Percentiles rank a stretch among this genome's conserved stretches.
These are phyloP conservation scores for Sisymbrium irio DNA, from an alignment of 345 rosid genomes.

Conservation along the genomic window DNA sequence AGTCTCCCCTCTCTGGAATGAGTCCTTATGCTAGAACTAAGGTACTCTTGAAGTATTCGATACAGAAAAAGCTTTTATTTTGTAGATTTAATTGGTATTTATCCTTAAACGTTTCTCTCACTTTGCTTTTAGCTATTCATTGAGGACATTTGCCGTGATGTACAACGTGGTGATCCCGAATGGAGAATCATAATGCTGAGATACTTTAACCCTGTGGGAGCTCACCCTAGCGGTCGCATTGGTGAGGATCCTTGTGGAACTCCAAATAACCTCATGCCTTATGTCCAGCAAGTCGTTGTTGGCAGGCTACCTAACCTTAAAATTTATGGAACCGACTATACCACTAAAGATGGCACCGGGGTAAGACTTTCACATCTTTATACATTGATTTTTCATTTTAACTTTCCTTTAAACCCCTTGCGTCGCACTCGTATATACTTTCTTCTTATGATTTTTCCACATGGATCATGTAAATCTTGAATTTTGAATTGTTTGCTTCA, in stretches of 20 bases:
- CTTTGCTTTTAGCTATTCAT: conserved; percentile 71
- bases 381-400: not conserved
- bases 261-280: conserved; percentile 99
- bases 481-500: conserved; percentile 2
- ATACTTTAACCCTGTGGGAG: conserved; percentile 98
- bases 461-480: conserved; percentile 3
- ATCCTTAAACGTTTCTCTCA: not conserved
- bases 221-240: conserved; percentile 87
- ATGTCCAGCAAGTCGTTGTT: conserved; percentile 95
- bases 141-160: conserved; percentile 90
- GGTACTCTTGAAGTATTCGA: conserved; percentile 39
- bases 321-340: conserved; percentile 82
- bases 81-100: not conserved
- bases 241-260: conserved; percentile 97
- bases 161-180: conserved; percentile 60
- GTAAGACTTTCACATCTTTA: conserved; percentile 44
- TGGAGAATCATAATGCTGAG: conserved; percentile 94
- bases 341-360: conserved; percentile 94
- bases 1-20: conserved; percentile 61
- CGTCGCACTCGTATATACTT: not conserved
- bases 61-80: not conserved
- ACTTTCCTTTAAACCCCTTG: not conserved
- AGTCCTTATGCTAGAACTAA: conserved; percentile 96
- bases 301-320: conserved; percentile 80
- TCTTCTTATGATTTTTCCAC: not conserved